Evolutionary conservation across 2,329 filamentous ascomycete species (phyloP).

Genomic region (Aureobasidium sp.): DNA sequence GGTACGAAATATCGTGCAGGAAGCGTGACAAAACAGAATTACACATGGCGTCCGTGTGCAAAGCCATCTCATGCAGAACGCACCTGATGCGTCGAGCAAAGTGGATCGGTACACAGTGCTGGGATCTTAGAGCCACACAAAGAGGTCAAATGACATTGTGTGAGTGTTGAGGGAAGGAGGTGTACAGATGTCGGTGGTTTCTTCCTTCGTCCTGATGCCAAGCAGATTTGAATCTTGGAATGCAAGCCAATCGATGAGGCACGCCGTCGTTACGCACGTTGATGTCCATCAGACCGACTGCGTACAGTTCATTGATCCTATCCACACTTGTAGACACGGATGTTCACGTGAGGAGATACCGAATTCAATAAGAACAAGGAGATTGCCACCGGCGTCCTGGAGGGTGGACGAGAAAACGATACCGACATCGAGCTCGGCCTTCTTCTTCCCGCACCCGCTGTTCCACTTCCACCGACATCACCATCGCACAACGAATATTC

Average conservation of each 20-base stretch:
- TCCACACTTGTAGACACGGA: neutral
- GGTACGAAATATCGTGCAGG: neutral
- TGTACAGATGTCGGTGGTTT: neutral
- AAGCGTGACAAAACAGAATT: neutral
- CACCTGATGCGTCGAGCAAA: neutral
- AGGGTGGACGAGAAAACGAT: slow-evolving; percentile 5
- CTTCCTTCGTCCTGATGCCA: neutral
- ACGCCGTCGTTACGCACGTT: neutral
- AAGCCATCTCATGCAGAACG: neutral
- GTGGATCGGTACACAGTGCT: neutral
- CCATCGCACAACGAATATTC: slow-evolving; percentile 2
- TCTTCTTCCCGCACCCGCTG: slow-evolving; percentile 6
- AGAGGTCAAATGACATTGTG: neutral
- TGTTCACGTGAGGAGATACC: slow-evolving; percentile 7
- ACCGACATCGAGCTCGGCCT: slow-evolving; percentile 7
- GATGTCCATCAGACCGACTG: neutral
- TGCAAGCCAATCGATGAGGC: neutral
- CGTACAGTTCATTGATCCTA: neutral
- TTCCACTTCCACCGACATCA: slow-evolving; percentile 4
- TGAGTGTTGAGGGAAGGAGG: neutral
- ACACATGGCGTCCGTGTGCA: neutral
- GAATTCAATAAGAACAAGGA: neutral
- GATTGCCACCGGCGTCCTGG: neutral
- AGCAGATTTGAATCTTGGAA: neutral
- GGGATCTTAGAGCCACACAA: neutral